phyloP scores from a whole-genome alignment of 2,329 filamentous ascomycete genomes.

The Xylogone sp. region DNA sequence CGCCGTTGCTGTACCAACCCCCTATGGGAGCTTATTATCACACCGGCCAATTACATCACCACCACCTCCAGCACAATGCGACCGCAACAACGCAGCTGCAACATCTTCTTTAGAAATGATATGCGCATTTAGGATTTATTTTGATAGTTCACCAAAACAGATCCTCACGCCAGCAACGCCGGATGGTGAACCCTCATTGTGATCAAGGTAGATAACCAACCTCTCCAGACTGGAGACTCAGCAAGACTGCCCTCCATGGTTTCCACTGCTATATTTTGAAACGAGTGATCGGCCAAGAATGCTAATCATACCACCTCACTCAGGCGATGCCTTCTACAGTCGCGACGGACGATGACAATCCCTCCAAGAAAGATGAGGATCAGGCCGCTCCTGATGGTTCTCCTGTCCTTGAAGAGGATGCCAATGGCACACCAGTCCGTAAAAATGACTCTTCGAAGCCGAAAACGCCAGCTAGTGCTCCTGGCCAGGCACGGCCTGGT shows the following conservation, averaged over 20 bases:
- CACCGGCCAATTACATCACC: neutral
- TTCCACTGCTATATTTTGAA: neutral
- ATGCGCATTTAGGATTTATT: neutral
- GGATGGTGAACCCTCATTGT: neutral
- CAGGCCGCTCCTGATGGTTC: conserved; percentile 11
- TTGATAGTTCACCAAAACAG: neutral
- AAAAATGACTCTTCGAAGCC: conserved; percentile 15
- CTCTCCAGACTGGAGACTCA: neutral
- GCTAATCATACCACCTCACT: conserved; percentile 1
- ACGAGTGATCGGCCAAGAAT: neutral
- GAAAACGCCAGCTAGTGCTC: conserved; percentile 20
- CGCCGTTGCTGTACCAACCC: conserved; percentile 4
- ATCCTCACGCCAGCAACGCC: neutral
- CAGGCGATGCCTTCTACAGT: conserved; percentile 7
- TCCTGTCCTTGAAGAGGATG: conserved; percentile 13
- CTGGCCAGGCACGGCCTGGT: conserved; percentile 15
- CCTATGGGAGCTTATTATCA: neutral
- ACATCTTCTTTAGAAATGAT: neutral
- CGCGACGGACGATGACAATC: conserved; percentile 2
- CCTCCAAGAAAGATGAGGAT: conserved; percentile 4
- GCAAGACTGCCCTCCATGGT: neutral
- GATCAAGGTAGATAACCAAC: neutral
- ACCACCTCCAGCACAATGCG: neutral
- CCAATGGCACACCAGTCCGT: conserved; percentile 15
- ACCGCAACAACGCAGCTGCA: neutral